Conservation (phyloP, 805 yeast species). For the Helenozyma rhizophorensis region DNA sequence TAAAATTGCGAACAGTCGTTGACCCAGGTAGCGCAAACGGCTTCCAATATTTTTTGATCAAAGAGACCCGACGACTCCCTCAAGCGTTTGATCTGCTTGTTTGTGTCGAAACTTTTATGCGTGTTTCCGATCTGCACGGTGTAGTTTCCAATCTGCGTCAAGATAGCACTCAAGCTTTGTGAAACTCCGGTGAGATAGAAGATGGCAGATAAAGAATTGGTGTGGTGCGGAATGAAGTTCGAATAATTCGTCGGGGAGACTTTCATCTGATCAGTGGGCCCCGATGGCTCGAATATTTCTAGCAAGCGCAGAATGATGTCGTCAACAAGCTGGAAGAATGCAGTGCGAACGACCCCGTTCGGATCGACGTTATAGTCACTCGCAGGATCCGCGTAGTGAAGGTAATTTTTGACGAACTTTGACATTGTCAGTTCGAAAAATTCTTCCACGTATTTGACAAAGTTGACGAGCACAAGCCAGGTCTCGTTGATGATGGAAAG, state of each 20-base stretch:
- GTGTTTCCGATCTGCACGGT: slow-evolving; percentile 31
- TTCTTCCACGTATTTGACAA: slow-evolving; percentile 29
- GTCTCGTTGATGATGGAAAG: slow-evolving; percentile 39
- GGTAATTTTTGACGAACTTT: slow-evolving; percentile 36
- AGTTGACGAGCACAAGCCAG: slow-evolving; percentile 38
- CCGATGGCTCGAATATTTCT: slow-evolving; percentile 25
- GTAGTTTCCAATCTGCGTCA: slow-evolving; percentile 29
- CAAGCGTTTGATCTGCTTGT: slow-evolving; percentile 31
- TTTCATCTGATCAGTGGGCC: slow-evolving; percentile 29
- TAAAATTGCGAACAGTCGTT: slow-evolving; percentile 42
- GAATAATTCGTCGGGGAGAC: slow-evolving; percentile 32
- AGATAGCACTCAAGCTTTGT: slow-evolving; percentile 21
- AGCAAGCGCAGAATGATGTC: slow-evolving; percentile 24
- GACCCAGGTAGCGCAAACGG: slow-evolving; percentile 40
- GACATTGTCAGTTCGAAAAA: slow-evolving; percentile 24
- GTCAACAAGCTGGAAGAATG: slow-evolving; percentile 23
- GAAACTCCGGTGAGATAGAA: slow-evolving; percentile 30
- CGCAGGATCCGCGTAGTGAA: slow-evolving; percentile 24
- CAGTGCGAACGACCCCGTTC: slow-evolving; percentile 23
- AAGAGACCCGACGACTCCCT: slow-evolving; percentile 27
- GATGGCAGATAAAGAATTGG: slow-evolving; percentile 39
- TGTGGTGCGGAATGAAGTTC: slow-evolving; percentile 34
- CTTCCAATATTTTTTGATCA: slow-evolving; percentile 38
- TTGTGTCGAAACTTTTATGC: slow-evolving; percentile 30
- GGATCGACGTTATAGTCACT: slow-evolving; percentile 25